Percentiles rank a stretch among this genome's conserved stretches.
Evolutionary conservation across 352 stramenopile species (phyloP).

Genomic region (Phytophthora pluvialis): DNA sequence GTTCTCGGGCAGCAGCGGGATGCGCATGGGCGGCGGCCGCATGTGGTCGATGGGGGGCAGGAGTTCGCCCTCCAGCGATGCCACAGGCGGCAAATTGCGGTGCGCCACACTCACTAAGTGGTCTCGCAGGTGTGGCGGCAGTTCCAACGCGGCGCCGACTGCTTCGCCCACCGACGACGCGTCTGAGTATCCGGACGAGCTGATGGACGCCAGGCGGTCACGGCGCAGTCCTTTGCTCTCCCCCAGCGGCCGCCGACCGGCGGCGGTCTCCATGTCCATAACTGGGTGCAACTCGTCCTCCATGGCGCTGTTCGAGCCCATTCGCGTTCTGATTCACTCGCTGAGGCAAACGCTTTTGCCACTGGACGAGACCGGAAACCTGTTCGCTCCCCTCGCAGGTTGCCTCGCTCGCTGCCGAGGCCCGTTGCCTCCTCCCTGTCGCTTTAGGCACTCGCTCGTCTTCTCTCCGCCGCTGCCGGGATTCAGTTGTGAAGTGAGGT

Average conservation of each 20-base stretch:
- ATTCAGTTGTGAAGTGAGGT: slow-evolving; percentile 39
- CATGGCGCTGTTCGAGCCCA: slow-evolving; percentile 56
- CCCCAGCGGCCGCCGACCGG: slow-evolving; percentile 36
- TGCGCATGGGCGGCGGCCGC: slow-evolving; percentile 61
- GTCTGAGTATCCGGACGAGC: slow-evolving; percentile 51
- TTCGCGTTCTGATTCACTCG: slow-evolving; percentile 20
- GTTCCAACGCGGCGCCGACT: slow-evolving; percentile 41
- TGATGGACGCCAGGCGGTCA: slow-evolving; percentile 43
- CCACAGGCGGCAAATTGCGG: slow-evolving; percentile 33
- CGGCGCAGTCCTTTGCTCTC: slow-evolving; percentile 43
- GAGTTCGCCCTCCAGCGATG: slow-evolving; percentile 51
- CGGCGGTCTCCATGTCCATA: slow-evolving; percentile 45
- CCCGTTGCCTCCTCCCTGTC: slow-evolving; percentile 9
- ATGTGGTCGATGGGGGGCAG: slow-evolving; percentile 68
- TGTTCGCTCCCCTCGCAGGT: slow-evolving; percentile 4
- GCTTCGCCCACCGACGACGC: slow-evolving; percentile 41
- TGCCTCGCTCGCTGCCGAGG: slow-evolving; percentile 14
- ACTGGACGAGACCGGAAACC: background rate
- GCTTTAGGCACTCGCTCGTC: slow-evolving; percentile 9
- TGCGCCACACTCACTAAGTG: slow-evolving; percentile 58
- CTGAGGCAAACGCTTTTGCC: slow-evolving; percentile 5
- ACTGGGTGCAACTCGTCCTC: slow-evolving; percentile 54
- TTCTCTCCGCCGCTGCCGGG: slow-evolving; percentile 12
- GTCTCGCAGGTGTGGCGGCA: slow-evolving; percentile 66
- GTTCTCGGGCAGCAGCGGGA: slow-evolving; percentile 60